These are phyloP conservation scores for Alternaria triticimaculans DNA, from an alignment of 2,329 filamentous ascomycete genomes.

Conservation along the genomic window DNA sequence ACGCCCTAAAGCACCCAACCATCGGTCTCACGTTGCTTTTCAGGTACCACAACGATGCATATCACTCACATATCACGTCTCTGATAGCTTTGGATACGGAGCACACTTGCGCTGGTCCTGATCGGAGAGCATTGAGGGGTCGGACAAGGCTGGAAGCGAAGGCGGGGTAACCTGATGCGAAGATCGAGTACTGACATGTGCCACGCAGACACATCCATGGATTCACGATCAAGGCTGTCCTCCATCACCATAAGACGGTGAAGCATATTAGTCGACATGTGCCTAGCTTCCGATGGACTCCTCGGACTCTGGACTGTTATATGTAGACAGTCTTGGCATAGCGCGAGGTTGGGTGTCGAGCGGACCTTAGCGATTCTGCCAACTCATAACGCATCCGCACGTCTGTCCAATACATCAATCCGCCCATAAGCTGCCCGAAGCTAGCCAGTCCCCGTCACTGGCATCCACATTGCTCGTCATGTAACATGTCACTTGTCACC, in stretches of 20 bases:
- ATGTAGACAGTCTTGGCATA: conserved; percentile 15
- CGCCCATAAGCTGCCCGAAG: conserved; percentile 42
- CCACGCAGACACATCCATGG: background rate
- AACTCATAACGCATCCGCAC: conserved; percentile 46
- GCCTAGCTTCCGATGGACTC: conserved; percentile 2
- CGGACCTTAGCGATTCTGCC: conserved; percentile 42
- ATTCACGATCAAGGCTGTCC: background rate
- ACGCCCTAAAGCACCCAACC: background rate
- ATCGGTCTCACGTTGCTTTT: background rate
- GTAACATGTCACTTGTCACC: conserved; percentile 49
- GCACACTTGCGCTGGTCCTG: background rate
- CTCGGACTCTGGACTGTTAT: background rate
- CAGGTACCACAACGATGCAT: background rate
- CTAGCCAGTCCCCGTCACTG: conserved; percentile 38
- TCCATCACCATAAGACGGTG: conserved; percentile 2
- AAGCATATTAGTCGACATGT: background rate
- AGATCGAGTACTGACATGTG: background rate
- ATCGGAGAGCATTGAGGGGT: conserved; percentile 4
- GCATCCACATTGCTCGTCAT: conserved; percentile 42
- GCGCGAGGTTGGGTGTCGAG: conserved; percentile 25
- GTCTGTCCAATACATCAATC: conserved; percentile 37
- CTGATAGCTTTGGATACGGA: background rate
- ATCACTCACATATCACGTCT: background rate
- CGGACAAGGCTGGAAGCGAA: conserved; percentile 2
- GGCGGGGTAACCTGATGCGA: conserved; percentile 10